Evolutionary conservation across 176 grass and related monocot genomes (phyloP), one percentile per base, ranked within the genome.

Genomic region (Ensete ventricosum): DNA sequence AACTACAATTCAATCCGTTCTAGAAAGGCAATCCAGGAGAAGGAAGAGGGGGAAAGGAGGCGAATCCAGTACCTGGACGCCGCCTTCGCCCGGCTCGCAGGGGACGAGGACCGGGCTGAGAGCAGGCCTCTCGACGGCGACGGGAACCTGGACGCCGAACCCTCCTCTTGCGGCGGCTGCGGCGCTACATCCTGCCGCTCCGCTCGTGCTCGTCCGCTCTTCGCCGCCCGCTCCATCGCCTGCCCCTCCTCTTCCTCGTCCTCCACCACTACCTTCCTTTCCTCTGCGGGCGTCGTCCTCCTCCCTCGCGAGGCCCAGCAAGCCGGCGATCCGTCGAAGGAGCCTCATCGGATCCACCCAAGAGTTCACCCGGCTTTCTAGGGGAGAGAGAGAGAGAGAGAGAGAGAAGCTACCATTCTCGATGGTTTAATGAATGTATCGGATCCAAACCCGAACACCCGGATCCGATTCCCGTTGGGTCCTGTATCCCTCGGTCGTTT

Each of bases 131-230:
- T 76, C 74, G 34, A 64, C 26, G 57, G 12, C 57, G 19, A 76
- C 74, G n/a, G 59, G 74, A 11, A 76, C 57, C 74, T 76, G 43
- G 21, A 64, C 74, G 16, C 34, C 17, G 74, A 76, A 63, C n/a
- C 67, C 67, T 69, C 59, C 48, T 23, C 34, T 64, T 19, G 43
- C 12, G 9, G 23, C 22, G 14, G 26, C 50, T 19, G 64, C 64
- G 26, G 23, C 11, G 22, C 23, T 19, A 7, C 17, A 8, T 7
- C 26, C 29, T 11, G 67, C 14, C 9, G 29, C 4, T 50, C 4
- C 29, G 29, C 14, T 69, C 67, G 66, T 19, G 7, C 27, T 19
- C 24, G 29, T 17, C 66, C 26, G 14, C 66, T 17, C 26, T 29
- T 43, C 66, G 6, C 2, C 16, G 1, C 57, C 57, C 57, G 4